Base-by-base conservation (phyloP, 257 asterid genomes). In the Ilex asprella region DNA sequence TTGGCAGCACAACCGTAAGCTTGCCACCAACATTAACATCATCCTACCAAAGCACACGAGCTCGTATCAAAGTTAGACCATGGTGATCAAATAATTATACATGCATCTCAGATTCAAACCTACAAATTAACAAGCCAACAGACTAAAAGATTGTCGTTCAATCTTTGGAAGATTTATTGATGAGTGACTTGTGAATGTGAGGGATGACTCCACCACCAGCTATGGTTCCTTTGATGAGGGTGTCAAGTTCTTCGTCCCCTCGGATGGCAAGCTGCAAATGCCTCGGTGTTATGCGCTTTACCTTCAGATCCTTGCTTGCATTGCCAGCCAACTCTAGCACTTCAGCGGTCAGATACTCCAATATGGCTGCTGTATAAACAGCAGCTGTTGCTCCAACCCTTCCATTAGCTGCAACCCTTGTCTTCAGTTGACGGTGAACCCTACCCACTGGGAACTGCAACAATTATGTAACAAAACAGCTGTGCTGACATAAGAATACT, bases 171-270 rank as follows among this genome's bases (percentile, higher is more conserved):
- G 78, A 67, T 60, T 73, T 73, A 64, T 73, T 73, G 61, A 73
- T 73, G 56, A 73, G 67, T 5, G 78, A 73, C 51, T 73, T 73
- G 64, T 73, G 78, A 52, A 73, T 73, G 64, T 73, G 78, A 0
- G 78, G 78, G 16, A 73, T 73, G 10, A 73, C 78, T 16, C 78
- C 78, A 58, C 78, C 78, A 9, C 78, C 78, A 54, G 78, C 78
- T 16, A 73, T 73, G 63, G 78, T 73, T 35, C 78, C 78, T 39
- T 73, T 73, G 61, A 73, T 73, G 27, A 73, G 78, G 16, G 78
- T 73, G 41, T 73, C 78, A 27, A 73, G 73, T 57, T 73, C 78
- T 58, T 73, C 78, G 63, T 73, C 78, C 58, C 78, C 78, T 1
- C 78, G 78, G 21, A 73, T 73, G 13, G 78, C 78, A 35, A 73